phyloP scores from a whole-genome alignment of 257 asterid genomes.

The Nicotiana sylvestris region DNA sequence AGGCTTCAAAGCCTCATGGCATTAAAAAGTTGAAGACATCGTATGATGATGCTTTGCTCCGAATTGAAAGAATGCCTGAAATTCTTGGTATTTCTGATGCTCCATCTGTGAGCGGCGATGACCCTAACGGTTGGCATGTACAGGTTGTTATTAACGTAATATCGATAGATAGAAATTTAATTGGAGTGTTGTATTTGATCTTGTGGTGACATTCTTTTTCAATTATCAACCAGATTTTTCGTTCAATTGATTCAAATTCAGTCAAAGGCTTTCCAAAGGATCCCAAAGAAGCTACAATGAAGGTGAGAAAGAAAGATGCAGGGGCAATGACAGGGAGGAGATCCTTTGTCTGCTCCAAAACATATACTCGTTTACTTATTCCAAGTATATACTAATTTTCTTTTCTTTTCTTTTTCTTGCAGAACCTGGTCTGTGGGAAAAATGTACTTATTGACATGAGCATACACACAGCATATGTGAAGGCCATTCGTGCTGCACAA shows the following conservation, averaged over 20 bases:
- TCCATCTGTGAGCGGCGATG: conserved; percentile 54
- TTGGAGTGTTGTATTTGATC: neutral
- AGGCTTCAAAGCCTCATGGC: conserved; percentile 89
- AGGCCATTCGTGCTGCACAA: conserved; percentile 95
- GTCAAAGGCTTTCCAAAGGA: conserved; percentile 91
- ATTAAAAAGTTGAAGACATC: conserved; percentile 74
- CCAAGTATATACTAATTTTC: neutral
- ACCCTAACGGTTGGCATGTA: conserved; percentile 91
- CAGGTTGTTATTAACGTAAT: conserved; percentile 45
- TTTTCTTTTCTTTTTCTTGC: conserved; percentile 16
- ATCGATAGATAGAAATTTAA: neutral
- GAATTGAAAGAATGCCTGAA: conserved; percentile 84
- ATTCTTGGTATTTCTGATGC: conserved; percentile 70
- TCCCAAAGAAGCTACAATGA: conserved; percentile 69
- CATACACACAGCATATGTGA: conserved; percentile 89
- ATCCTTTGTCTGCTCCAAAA: conserved; percentile 8
- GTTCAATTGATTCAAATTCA: conserved; percentile 96
- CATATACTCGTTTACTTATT: conserved; percentile 9
- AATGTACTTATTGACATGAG: conserved; percentile 96
- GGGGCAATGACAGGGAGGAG: neutral
- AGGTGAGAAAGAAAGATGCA: conserved; percentile 46
- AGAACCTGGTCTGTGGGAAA: conserved; percentile 95
- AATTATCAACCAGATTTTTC: conserved; percentile 57
- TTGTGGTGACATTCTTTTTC: neutral
- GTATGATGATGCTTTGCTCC: conserved; percentile 82